Evolutionary conservation across 1,284 basidiomycete genomes (phyloP), one percentile per base, ranked within the genome.

Genomic region (Fistulina hepatica): DNA sequence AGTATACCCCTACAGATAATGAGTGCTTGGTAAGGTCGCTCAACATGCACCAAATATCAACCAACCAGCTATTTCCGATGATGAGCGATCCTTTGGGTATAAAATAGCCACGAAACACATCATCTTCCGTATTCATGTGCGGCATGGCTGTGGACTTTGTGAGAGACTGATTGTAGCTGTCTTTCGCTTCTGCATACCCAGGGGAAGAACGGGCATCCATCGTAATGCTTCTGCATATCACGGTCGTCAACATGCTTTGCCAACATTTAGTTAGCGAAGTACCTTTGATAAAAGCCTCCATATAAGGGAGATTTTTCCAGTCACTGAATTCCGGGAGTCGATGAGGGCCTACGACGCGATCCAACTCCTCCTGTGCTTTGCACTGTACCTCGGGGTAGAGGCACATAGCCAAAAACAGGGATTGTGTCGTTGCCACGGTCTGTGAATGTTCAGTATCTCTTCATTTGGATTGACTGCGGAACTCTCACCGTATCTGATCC

Each of bases 321-420:
- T 72, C 70, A 21, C 52, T 55, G 39, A 66, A 69, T 31, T 64
- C 61, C 9, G 70, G 67, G 21, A 72, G 57, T 17, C 64, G 57
- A 15, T 56, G 58, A 39, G 46, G 39, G 3, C 64, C 64, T 22
- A 70, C 43, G 17, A 65, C 61, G 7, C 48, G 43, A 42, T 72
- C 67, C 2, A 72, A 44, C 43, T 72, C 69, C 33, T 52, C 51
- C 43, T 64, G 67, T 12, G 66, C 70, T 47, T 61, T 65, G n/a
- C 41, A 17, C 32, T 44, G 44, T 1, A 44, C 47, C 10, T 49
- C 37, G 17, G 50, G 51, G 19, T 45, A 27, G 9, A 41, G 36
- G 5, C 47, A 12, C 48, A 52, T 44, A 8, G 43, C 50, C 15
- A 50, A 41, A 5, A 48, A 16, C 32, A 52, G 47, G 5, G 40